These are phyloP conservation scores for Neospora caninum DNA, from an alignment of 169 alveolate species.

Conservation along the genomic window DNA sequence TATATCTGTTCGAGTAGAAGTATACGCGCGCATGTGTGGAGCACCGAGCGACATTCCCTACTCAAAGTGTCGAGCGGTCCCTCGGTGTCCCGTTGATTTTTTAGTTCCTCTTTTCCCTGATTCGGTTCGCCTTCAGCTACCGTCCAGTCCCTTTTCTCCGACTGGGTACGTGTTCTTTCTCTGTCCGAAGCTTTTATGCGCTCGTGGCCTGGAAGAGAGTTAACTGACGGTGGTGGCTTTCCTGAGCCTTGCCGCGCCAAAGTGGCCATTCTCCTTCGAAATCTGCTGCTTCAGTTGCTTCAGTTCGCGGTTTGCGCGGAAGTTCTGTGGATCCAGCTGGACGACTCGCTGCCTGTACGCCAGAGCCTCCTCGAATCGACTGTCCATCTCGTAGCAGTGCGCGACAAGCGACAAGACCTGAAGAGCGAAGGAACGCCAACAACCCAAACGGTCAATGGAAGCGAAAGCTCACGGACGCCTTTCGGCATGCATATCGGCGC, in stretches of 20 bases:
- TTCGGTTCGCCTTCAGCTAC: no score
- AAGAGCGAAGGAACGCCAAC: background rate
- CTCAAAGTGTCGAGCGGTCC: no score
- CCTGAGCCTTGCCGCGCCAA: constrained; percentile 1
- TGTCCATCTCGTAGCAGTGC: constrained; percentile 63
- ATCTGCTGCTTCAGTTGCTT: constrained; percentile 55
- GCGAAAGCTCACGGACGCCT: no score
- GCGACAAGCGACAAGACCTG: constrained; percentile 64
- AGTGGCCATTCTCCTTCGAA: background rate
- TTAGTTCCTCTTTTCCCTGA: no score
- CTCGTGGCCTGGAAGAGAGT: background rate
- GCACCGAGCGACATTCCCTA: no score
- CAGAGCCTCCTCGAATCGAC: constrained; percentile 65
- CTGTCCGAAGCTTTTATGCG: no score
- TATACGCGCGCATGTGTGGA: no score
- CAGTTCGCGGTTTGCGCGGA: constrained; percentile 65
- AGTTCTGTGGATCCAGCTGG: constrained; percentile 64
- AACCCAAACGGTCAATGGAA: background rate
- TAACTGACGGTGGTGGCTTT: background rate
- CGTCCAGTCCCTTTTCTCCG: no score
- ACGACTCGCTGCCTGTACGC: constrained; percentile 65
- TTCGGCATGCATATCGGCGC: background rate
- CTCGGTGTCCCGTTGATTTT: no score
- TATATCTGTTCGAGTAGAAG: background rate
- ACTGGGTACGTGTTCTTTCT: no score